Conservation (phyloP, 495 filamentous ascomycete species). For the Podospora pseudocomata region DNA sequence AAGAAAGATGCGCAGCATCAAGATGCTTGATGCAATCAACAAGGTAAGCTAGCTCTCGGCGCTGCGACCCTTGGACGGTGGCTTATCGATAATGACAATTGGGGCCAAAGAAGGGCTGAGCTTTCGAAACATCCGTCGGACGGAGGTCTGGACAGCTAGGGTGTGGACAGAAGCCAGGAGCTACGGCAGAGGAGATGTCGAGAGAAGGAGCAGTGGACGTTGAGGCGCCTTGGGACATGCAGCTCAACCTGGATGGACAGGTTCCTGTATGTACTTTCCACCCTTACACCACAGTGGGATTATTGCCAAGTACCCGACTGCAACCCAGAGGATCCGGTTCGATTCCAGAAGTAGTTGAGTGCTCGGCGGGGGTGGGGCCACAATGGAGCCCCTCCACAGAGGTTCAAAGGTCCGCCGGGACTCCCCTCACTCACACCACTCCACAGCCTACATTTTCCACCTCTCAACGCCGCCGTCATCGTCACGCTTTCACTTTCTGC, state of each 20-base stretch:
- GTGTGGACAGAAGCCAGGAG: not conserved
- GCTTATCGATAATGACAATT: not conserved
- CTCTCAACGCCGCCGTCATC: not conserved
- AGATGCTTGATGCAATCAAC: not conserved
- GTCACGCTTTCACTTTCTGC: not conserved
- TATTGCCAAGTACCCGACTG: constrained; percentile 23
- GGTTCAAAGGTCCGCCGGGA: not conserved
- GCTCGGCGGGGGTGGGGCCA: constrained; percentile 16
- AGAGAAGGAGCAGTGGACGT: constrained; percentile 17
- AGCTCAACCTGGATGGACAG: constrained; percentile 15
- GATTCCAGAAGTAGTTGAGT: constrained; percentile 26
- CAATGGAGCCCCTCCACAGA: constrained; percentile 12
- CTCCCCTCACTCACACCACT: not conserved
- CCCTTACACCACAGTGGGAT: not conserved
- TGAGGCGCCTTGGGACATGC: constrained; percentile 17
- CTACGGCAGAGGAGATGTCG: constrained; percentile 5
- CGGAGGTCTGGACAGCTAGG: not conserved
- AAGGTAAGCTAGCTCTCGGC: not conserved
- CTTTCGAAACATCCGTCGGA: not conserved
- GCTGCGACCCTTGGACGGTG: not conserved
- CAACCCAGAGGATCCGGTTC: constrained; percentile 21
- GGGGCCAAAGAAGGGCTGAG: not conserved
- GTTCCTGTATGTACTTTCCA: constrained; percentile 21
- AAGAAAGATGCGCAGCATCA: not conserved
- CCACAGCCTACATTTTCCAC: not conserved